phyloP scores from a whole-genome alignment of 805 yeast genomes.

The Groenewaldozyma salmanticensis region DNA sequence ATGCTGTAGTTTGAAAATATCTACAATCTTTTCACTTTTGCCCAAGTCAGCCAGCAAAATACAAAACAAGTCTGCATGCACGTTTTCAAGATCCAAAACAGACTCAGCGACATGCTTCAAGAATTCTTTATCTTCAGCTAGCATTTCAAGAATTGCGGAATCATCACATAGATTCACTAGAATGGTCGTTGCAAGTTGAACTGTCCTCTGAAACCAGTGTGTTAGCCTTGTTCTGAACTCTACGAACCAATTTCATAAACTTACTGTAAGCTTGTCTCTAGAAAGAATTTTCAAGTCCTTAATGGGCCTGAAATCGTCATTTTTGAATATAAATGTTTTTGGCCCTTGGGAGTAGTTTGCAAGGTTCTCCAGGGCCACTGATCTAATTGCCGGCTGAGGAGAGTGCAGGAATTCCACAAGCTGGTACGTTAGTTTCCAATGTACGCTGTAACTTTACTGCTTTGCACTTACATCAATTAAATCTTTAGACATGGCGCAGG shows the following conservation, averaged over 20 bases:
- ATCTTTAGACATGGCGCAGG: conserved; percentile 39
- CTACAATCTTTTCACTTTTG: conserved; percentile 55
- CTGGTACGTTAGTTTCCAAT: conserved; percentile 18
- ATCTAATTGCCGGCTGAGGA: conserved; percentile 67
- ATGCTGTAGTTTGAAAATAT: conserved; percentile 35
- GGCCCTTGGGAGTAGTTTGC: conserved; percentile 74
- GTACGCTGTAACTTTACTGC: background rate
- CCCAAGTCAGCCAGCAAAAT: conserved; percentile 81
- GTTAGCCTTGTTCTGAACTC: background rate
- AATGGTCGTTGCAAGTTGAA: conserved; percentile 51
- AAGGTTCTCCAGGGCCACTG: conserved; percentile 74
- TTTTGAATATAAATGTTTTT: conserved; percentile 53
- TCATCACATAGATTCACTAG: conserved; percentile 78
- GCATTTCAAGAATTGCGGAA: conserved; percentile 45
- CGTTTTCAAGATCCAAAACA: conserved; percentile 42
- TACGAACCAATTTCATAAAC: background rate
- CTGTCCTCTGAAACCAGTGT: conserved; percentile 11
- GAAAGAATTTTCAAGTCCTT: conserved; percentile 58
- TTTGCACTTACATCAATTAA: conserved; percentile 36
- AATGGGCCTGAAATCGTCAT: conserved; percentile 61
- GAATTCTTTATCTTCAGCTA: conserved; percentile 57
- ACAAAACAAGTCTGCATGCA: conserved; percentile 71
- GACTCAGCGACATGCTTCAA: conserved; percentile 20
- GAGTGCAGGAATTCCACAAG: conserved; percentile 75
- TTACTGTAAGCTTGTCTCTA: conserved; percentile 35